A percentile compares a stretch with the other conserved stretches of the same genome.
phyloP scores from a whole-genome alignment of 2,329 filamentous ascomycete genomes.

The Botrytis elliptica region DNA sequence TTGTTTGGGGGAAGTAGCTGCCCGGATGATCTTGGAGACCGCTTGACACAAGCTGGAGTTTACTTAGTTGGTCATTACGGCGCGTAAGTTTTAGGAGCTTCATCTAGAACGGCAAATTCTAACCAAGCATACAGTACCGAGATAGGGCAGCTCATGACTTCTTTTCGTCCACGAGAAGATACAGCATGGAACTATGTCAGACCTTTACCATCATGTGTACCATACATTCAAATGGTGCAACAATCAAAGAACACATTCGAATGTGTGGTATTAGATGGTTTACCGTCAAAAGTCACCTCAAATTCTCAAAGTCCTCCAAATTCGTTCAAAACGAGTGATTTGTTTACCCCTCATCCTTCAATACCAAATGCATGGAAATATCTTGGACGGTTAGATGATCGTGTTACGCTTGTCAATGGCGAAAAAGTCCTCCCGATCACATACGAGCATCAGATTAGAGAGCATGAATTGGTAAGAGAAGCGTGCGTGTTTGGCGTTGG shows the following conservation, averaged over 20 bases:
- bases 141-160: slow-evolving; percentile 61
- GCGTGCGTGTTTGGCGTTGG: slow-evolving; percentile 57
- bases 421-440: slow-evolving; percentile 49
- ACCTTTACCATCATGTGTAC: slow-evolving; percentile 20
- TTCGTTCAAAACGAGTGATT: slow-evolving; percentile 48
- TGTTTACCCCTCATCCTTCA: slow-evolving; percentile 45
- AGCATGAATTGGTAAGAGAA: slow-evolving; percentile 54
- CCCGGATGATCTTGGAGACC: slow-evolving; percentile 58
- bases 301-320: slow-evolving; percentile 44
- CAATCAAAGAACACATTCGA: slow-evolving; percentile 23
- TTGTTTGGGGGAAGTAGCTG: slow-evolving; percentile 58
- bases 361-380: slow-evolving; percentile 48
- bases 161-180: slow-evolving; percentile 50
- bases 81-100: slow-evolving; percentile 41
- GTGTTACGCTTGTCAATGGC: slow-evolving; percentile 48
- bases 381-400: slow-evolving; percentile 46
- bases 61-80: slow-evolving; percentile 58
- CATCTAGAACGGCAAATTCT: background rate
- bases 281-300: slow-evolving; percentile 43
- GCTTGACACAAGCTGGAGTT: slow-evolving; percentile 52
- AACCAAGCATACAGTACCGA: slow-evolving; percentile 47
- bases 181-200: slow-evolving; percentile 62
- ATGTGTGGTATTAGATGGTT: slow-evolving; percentile 40
- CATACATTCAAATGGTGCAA: slow-evolving; percentile 25
- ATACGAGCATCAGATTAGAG: slow-evolving; percentile 54